phyloP scores from a whole-genome alignment of 805 yeast genomes.

The Candida multigemmis region DNA sequence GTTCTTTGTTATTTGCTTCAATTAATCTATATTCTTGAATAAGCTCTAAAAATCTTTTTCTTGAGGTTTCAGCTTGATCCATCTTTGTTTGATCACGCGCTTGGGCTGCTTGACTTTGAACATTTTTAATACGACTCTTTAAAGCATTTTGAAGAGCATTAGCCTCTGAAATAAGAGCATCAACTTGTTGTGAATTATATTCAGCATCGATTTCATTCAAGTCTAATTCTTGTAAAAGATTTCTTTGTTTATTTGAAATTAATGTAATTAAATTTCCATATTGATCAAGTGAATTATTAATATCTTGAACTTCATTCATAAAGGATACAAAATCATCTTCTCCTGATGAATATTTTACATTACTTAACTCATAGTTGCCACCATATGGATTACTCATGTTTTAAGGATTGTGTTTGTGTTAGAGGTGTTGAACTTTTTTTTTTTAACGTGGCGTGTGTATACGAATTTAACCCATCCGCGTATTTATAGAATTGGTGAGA shows the following conservation, averaged over 20 bases:
- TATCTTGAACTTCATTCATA: constrained; percentile 37
- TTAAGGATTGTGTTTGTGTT: constrained; percentile 1
- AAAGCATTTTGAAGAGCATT: constrained; percentile 67
- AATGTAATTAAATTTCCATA: constrained; percentile 29
- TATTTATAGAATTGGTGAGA: too few relatives aligned
- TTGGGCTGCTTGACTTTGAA: constrained; percentile 59
- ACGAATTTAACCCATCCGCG: too few relatives aligned
- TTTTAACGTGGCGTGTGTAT: background rate
- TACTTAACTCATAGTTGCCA: constrained; percentile 18
- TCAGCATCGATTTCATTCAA: constrained; percentile 35
- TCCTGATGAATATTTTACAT: constrained; percentile 13
- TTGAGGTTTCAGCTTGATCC: constrained; percentile 84
- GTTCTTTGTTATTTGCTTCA: constrained; percentile 80
- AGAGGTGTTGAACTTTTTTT: constrained; percentile 1
- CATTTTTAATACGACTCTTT: constrained; percentile 66
- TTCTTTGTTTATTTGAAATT: constrained; percentile 31
- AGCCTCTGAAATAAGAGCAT: constrained; percentile 68
- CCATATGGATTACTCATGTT: constrained; percentile 28
- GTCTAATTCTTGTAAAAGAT: constrained; percentile 32
- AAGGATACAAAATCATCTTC: constrained; percentile 35
- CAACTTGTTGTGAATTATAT: constrained; percentile 66
- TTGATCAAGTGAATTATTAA: constrained; percentile 32
- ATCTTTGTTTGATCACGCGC: constrained; percentile 63
- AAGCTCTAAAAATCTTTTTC: constrained; percentile 74
- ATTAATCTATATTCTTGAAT: constrained; percentile 82